These are phyloP conservation scores for Blastosporella zonata DNA, from an alignment of 1,284 basidiomycete species.

Conservation along the genomic window DNA sequence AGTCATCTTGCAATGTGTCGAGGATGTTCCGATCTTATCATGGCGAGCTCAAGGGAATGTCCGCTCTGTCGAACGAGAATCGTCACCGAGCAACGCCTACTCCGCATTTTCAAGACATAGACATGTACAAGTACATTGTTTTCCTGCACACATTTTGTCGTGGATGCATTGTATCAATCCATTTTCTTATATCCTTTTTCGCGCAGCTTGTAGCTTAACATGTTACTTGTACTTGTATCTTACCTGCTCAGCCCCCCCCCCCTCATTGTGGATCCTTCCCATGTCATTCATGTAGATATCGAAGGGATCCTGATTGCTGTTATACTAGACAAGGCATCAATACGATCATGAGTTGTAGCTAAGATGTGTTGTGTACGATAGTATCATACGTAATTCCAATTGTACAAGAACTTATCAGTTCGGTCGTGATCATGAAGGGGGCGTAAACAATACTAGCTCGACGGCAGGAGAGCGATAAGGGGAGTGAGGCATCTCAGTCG, in stretches of 20 bases:
- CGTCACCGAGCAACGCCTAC: constrained; percentile 73
- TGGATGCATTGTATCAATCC: not conserved
- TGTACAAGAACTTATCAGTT: not conserved
- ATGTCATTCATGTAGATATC: too few species aligned
- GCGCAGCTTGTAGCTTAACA: too few species aligned
- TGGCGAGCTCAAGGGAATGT: constrained; percentile 78
- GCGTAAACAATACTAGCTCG: too few species aligned
- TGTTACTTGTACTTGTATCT: too few species aligned
- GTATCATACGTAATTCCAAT: too few species aligned
- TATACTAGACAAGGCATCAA: not conserved
- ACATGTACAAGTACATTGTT: not conserved
- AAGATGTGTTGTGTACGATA: too few species aligned
- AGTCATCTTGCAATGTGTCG: constrained; percentile 84
- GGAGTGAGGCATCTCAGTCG: too few species aligned
- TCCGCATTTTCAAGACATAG: constrained; percentile 76
- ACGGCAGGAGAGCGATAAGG: too few species aligned
- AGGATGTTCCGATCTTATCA: constrained; percentile 80
- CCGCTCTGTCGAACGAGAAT: constrained; percentile 85
- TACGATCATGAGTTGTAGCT: not conserved
- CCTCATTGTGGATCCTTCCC: too few species aligned
- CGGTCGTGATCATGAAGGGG: not conserved
- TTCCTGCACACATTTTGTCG: not conserved
- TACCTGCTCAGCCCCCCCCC: too few species aligned
- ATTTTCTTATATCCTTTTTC: not conserved
- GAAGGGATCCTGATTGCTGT: too few species aligned